These are phyloP conservation scores for Metschnikowia sp. DNA, from an alignment of 805 yeast genomes.

Conservation along the genomic window DNA sequence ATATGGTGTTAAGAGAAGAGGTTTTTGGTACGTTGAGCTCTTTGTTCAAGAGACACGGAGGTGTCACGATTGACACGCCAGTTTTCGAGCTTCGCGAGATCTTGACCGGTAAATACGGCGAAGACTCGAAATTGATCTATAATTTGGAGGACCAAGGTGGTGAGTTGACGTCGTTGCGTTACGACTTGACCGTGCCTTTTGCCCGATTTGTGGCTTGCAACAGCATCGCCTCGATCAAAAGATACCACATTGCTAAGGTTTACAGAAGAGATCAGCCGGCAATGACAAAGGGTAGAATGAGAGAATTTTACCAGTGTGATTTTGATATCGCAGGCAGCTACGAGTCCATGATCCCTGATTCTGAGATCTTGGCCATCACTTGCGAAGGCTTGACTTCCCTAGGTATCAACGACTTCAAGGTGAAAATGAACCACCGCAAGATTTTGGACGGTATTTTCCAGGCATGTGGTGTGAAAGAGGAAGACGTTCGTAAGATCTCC, in stretches of 20 bases:
- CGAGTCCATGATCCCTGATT: conserved; percentile 94
- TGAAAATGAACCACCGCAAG: conserved; percentile 93
- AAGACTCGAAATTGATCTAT: conserved; percentile 93
- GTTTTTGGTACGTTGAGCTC: conserved; percentile 69
- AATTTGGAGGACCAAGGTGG: conserved; percentile 99
- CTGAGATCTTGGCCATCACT: conserved; percentile 77
- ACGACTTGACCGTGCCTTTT: conserved; percentile 97
- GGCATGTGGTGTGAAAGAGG: conserved; percentile 91
- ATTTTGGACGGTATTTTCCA: conserved; percentile 93
- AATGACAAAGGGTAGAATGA: conserved; percentile 99
- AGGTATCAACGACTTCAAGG: conserved; percentile 85
- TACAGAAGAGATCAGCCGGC: conserved; percentile 99
- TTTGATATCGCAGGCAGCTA: conserved; percentile 93
- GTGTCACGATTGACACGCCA: conserved; percentile 97
- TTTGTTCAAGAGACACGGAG: conserved; percentile 93
- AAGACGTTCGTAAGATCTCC: conserved; percentile 89
- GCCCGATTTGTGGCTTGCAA: conserved; percentile 97
- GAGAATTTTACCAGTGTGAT: conserved; percentile 99
- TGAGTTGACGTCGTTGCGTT: conserved; percentile 89
- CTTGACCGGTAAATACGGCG: conserved; percentile 96
- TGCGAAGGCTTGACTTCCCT: conserved; percentile 82
- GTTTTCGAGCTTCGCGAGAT: conserved; percentile 96
- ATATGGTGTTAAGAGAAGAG: conserved; percentile 91
- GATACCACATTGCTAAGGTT: conserved; percentile 97
- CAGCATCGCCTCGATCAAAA: conserved; percentile 81